Percentiles rank a stretch among this genome's conserved stretches.
Evolutionary conservation across 495 filamentous ascomycete genomes (phyloP).

Genomic region (Penicillium chermesinum): DNA sequence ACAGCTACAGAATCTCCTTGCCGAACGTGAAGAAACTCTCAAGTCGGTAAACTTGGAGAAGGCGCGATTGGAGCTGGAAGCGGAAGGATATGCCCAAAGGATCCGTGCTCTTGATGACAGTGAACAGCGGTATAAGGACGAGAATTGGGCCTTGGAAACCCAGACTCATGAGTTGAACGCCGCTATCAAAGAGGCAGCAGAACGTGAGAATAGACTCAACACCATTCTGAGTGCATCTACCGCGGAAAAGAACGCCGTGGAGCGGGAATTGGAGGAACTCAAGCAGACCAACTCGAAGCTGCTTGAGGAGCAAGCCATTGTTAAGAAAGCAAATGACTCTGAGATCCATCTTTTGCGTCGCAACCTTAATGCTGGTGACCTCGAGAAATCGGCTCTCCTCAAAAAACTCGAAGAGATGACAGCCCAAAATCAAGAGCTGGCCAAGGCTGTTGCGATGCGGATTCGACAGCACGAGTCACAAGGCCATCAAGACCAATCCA

Average conservation of each 20-base stretch:
- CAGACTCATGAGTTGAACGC: slow-evolving; percentile 76
- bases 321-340: slow-evolving; percentile 79
- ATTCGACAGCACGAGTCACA: slow-evolving; percentile 62
- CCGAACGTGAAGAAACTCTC: slow-evolving; percentile 80
- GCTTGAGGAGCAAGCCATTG: slow-evolving; percentile 67
- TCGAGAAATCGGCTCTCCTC: slow-evolving; percentile 67
- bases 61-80: slow-evolving; percentile 73
- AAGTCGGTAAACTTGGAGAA: slow-evolving; percentile 68
- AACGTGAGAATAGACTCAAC: slow-evolving; percentile 74
- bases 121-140: slow-evolving; percentile 92
- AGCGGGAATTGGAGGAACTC: slow-evolving; percentile 84
- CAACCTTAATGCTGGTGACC: slow-evolving; percentile 65
- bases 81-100: slow-evolving; percentile 70
- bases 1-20: slow-evolving; percentile 74
- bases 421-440: slow-evolving; percentile 83
- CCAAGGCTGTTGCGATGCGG: slow-evolving; percentile 69
- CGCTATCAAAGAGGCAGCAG: slow-evolving; percentile 61
- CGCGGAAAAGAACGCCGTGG: slow-evolving; percentile 67
- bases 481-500: slow-evolving; percentile 48
- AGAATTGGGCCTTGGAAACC: slow-evolving; percentile 94
- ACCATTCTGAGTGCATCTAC: slow-evolving; percentile 61
- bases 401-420: slow-evolving; percentile 80
- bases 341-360: slow-evolving; percentile 77
- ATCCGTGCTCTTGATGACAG: slow-evolving; percentile 82
- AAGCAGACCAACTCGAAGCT: slow-evolving; percentile 72